These are phyloP conservation scores for Nitzschia sp. DNA, from an alignment of 108 stramenopile genomes.

Conservation along the genomic window DNA sequence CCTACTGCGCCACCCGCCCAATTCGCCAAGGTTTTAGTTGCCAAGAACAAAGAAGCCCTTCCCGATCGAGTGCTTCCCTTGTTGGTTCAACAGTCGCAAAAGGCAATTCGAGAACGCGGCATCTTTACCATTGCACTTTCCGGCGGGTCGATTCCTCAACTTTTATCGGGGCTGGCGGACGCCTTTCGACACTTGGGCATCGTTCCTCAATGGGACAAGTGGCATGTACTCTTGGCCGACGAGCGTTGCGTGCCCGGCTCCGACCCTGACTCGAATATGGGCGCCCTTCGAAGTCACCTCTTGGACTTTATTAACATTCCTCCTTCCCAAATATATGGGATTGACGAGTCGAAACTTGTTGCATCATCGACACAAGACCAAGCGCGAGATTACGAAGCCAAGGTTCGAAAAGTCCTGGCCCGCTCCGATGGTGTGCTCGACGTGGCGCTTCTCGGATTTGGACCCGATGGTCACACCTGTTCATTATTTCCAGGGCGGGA, in stretches of 20 bases:
- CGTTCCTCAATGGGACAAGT: constrained; percentile 66
- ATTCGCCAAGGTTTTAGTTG: constrained; percentile 6
- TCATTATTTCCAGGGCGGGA: constrained; percentile 91
- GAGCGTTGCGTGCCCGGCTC: constrained; percentile 88
- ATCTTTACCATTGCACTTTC: constrained; percentile 84
- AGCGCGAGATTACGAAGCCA: constrained; percentile 4
- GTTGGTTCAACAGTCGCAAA: constrained; percentile 1
- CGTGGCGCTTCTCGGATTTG: constrained; percentile 91
- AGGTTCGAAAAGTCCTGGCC: not conserved
- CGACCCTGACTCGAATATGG: constrained; percentile 83
- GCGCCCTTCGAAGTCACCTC: constrained; percentile 52
- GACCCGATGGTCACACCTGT: constrained; percentile 97
- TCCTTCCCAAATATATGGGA: constrained; percentile 64
- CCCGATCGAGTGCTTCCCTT: constrained; percentile 2
- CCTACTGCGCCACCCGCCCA: not conserved
- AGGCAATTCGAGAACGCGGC: constrained; percentile 34
- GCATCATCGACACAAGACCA: not conserved
- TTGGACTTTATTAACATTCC: constrained; percentile 58
- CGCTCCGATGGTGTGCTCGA: constrained; percentile 57
- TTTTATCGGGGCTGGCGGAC: constrained; percentile 50
- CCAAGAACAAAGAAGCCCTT: constrained; percentile 11
- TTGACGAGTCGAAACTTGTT: constrained; percentile 53
- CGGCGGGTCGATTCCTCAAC: constrained; percentile 89
- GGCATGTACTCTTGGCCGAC: constrained; percentile 92
- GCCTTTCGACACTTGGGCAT: constrained; percentile 28